Evolutionary conservation across 2,329 filamentous ascomycete genomes (phyloP).

Genomic region (Gremmenia infestans): DNA sequence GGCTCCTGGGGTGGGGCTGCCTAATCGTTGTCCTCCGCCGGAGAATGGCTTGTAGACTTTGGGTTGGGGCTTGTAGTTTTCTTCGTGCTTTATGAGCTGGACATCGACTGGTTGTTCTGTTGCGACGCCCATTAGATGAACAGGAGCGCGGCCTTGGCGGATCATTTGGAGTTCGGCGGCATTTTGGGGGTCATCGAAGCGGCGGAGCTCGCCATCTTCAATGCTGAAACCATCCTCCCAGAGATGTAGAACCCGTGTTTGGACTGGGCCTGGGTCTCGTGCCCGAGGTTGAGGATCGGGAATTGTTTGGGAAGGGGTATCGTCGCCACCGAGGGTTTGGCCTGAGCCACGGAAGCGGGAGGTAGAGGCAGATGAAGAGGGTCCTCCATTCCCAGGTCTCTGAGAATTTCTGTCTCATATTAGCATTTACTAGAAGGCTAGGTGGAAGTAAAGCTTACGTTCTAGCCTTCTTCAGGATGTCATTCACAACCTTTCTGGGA

Average conservation of each 20-base stretch:
- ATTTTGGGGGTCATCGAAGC: conserved; percentile 75
- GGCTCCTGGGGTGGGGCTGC: conserved; percentile 70
- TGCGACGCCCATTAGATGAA: conserved; percentile 72
- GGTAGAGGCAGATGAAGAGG: conserved; percentile 42
- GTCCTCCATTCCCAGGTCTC: conserved; percentile 44
- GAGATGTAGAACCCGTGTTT: conserved; percentile 68
- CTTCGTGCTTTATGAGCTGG: conserved; percentile 65
- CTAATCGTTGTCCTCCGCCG: conserved; percentile 67
- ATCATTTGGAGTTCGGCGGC: conserved; percentile 70
- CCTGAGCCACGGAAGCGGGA: conserved; percentile 64
- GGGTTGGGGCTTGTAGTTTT: conserved; percentile 68
- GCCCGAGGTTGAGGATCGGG: conserved; percentile 50
- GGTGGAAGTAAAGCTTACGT: conserved; percentile 38
- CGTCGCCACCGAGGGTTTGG: conserved; percentile 74
- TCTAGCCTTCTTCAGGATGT: conserved; percentile 60
- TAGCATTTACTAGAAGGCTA: conserved; percentile 3
- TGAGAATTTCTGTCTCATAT: conserved; percentile 49
- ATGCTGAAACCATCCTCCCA: conserved; percentile 85
- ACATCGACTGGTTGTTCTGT: conserved; percentile 74
- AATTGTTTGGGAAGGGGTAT: conserved; percentile 62
- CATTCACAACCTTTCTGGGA: conserved; percentile 52
- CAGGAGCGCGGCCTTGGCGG: conserved; percentile 67
- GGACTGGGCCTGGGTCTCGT: conserved; percentile 33
- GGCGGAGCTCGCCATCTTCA: conserved; percentile 71
- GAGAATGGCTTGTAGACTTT: conserved; percentile 72